phyloP scores from a whole-genome alignment of 495 filamentous ascomycete genomes.

The Penicillium salamii region DNA sequence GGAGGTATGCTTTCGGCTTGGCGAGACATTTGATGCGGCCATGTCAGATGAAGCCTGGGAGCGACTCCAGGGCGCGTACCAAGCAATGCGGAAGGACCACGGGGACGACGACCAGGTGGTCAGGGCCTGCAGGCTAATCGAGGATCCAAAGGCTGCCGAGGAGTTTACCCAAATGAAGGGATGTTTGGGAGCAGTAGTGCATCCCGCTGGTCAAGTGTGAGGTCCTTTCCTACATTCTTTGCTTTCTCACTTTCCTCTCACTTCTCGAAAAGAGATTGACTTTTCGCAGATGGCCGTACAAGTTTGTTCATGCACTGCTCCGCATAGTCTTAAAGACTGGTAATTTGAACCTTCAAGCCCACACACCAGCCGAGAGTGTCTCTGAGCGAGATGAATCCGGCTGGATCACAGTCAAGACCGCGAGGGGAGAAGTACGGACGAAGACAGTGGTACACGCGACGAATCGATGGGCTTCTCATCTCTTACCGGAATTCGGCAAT shows the following conservation, averaged over 20 bases:
- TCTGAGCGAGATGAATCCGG: background rate
- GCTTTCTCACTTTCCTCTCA: background rate
- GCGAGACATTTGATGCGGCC: slow-evolving; percentile 1
- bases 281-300: background rate
- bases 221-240: background rate
- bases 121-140: background rate
- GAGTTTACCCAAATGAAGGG: background rate
- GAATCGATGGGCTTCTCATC: background rate
- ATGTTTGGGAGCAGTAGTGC: background rate
- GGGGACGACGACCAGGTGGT: background rate
- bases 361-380: background rate
- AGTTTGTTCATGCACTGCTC: slow-evolving; percentile 1
- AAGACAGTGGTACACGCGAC: background rate
- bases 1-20: slow-evolving; percentile 1
- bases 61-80: background rate
- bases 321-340: background rate
- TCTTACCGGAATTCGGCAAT: background rate
- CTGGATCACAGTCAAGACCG: background rate
- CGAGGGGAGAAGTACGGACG: background rate
- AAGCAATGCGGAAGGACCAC: background rate
- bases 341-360: background rate
- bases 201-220: background rate
- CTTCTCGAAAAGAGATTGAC: background rate
- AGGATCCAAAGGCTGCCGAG: background rate
- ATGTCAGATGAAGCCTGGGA: slow-evolving; percentile 1